Base-by-base conservation (phyloP, 306 rosid genomes). In the Gastrolobium bilobum region DNA sequence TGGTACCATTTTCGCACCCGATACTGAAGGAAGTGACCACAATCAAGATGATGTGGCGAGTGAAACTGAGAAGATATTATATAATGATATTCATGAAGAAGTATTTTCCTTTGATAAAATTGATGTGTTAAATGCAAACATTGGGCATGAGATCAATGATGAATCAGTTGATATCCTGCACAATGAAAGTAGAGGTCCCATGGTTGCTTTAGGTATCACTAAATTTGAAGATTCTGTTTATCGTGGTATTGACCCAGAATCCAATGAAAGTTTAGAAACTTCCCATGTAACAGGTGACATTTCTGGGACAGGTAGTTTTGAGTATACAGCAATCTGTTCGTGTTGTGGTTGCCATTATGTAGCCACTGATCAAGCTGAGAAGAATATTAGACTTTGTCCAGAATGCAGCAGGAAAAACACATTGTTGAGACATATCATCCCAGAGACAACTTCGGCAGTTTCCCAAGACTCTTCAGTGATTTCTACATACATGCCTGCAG, bases 101-200 rank as follows among this genome's bases (percentile, higher is more conserved):
- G 67, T 90, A 48, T 92, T 90, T 82, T 72, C 86, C 62, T 93
- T 90, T 74, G 97, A 93, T 81, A 93, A 87, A 84, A 84, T 77
- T 81, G 96, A 93, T 78, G 79, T 63, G n/a, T 86, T 82, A 56
- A 62, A 89, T 76, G 85, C 83, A 82, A 75, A 80, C 61, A 29
- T 39, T 51, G 80, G 69, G 53, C 77, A 84, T 69, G 87, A 68
- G 72, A 66, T 83, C 11, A 47, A 78, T 64, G 70, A 82, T 69
- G 81, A 68, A 38, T 68, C 86, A 56, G 73, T 66, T 65, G 61
- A 86, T 48, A 60, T 82, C 52, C 78, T 44, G 72, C 78, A 70
- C 4, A 69, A 15, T 71, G 81, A 77, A 75, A 79, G 61, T 56
- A 71, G 76, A 82, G 83, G 66, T 68, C 68, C 85, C 73, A 65